Conservation (phyloP, 2,329 filamentous ascomycete species). For the Neonectria faginata region DNA sequence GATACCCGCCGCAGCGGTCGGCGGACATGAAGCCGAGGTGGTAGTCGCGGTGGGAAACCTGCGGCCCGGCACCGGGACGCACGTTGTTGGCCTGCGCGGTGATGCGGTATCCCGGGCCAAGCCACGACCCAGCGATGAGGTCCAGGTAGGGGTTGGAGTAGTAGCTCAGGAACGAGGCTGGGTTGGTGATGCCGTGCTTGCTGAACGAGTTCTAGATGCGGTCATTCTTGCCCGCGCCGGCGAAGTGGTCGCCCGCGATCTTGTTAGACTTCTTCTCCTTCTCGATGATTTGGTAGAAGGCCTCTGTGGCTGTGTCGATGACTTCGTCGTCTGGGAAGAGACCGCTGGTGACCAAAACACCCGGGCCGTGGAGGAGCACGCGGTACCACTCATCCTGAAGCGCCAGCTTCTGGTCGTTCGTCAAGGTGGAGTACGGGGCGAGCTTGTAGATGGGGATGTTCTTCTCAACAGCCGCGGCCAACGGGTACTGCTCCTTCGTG, state of each 20-base stretch:
- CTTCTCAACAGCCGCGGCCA: slow-evolving; percentile 56
- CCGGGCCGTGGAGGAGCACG: slow-evolving; percentile 66
- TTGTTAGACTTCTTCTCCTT: slow-evolving; percentile 52
- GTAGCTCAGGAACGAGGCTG: slow-evolving; percentile 65
- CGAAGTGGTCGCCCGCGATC: slow-evolving; percentile 70
- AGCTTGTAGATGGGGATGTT: slow-evolving; percentile 70
- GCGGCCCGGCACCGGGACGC: slow-evolving; percentile 67
- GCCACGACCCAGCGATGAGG: slow-evolving; percentile 65
- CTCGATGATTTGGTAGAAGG: slow-evolving; percentile 62
- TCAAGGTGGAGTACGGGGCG: slow-evolving; percentile 47
- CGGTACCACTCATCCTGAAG: slow-evolving; percentile 72
- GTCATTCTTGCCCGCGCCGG: slow-evolving; percentile 64
- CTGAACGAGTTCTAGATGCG: slow-evolving; percentile 76
- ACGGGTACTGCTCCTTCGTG: slow-evolving; percentile 57
- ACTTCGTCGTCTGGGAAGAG: slow-evolving; percentile 59
- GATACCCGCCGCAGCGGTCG: slow-evolving; percentile 59
- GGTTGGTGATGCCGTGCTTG: slow-evolving; percentile 67
- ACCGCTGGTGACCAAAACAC: slow-evolving; percentile 68
- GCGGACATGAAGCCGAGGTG: slow-evolving; percentile 72
- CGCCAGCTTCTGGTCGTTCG: slow-evolving; percentile 39
- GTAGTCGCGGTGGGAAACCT: slow-evolving; percentile 71
- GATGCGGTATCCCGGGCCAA: slow-evolving; percentile 69
- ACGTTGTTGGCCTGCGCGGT: slow-evolving; percentile 74
- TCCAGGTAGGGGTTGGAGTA: slow-evolving; percentile 71
- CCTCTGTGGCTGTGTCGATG: slow-evolving; percentile 59